Base-by-base conservation (phyloP, 2,329 filamentous ascomycete genomes). In the Diaporthe velutina region DNA sequence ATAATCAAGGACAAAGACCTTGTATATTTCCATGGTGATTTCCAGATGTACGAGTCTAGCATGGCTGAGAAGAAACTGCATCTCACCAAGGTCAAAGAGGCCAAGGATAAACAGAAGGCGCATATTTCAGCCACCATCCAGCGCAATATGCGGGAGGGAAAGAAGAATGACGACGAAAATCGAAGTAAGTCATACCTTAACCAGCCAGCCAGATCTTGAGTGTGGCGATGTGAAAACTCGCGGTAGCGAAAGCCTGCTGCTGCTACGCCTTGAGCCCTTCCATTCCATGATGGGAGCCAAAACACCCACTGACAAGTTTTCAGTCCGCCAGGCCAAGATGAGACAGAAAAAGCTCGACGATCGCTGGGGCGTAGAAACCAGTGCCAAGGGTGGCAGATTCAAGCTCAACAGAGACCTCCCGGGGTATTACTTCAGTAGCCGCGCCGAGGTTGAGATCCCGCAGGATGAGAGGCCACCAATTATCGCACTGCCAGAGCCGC, bases 321-420 rank as follows among this genome's bases (percentile, higher is more conserved):
- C 5, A 68, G 64, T 97, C 3, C 91, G 94, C n/a, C 94, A 96
- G 85, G 95, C 94, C 5, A 96, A 95, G 77, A 94, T 93, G 6
- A 88, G 94, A 0, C 94, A 96, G 84, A 96, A 95, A 86, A 96
- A 95, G 81, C 88, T 97, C 1, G 94, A 97, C 73, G 93, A 97
- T 73, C 88, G 94, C 8, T 94, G 92, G 91, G 95, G 95, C 0
- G 83, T 97, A 78, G 89, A 96, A 79, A 92, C 95, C 54, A 93
- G 86, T 77, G 90, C 91, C 9, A 92, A 89, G 70, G 95, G 95
- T 1, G 90, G 90, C 7, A 87, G 93, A 2, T 97, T 97, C 87
- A 96, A 96, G 83, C 87, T 97, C 45, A 97, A 94, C 79, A 87
- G 93, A 17, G 95, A 97, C 78, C 84, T 93, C 1, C 86, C 78